These are phyloP conservation scores for Ascochyta fabae DNA, from an alignment of 2,329 filamentous ascomycete species.

Conservation along the genomic window DNA sequence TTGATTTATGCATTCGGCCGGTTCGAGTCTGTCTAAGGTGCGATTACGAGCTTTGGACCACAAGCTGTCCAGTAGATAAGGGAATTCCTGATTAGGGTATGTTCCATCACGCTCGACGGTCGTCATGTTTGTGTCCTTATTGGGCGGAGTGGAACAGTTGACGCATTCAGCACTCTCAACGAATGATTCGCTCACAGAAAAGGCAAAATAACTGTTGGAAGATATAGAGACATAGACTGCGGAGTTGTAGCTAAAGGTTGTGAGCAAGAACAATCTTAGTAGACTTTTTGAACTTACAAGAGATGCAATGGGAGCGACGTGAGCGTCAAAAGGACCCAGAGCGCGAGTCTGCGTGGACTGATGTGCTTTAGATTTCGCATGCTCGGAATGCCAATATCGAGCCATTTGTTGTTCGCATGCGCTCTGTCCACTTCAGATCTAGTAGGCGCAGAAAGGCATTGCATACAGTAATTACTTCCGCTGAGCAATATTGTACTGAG, in stretches of 20 bases:
- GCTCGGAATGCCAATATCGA: slow-evolving; percentile 28
- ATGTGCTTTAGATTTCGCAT: slow-evolving; percentile 21
- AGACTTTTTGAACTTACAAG: slow-evolving; percentile 6
- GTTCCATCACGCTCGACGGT: no score
- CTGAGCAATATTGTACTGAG: slow-evolving; percentile 54
- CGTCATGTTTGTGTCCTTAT: no score
- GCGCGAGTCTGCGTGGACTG: background rate
- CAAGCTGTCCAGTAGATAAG: no score
- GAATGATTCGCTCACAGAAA: slow-evolving; percentile 5
- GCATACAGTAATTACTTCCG: slow-evolving; percentile 60
- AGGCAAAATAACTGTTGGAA: slow-evolving; percentile 7
- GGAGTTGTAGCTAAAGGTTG: slow-evolving; percentile 29
- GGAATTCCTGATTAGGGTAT: no score
- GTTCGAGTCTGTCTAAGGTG: no score
- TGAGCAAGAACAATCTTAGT: background rate
- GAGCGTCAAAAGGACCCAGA: slow-evolving; percentile 21
- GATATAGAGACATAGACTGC: slow-evolving; percentile 27
- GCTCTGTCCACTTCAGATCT: slow-evolving; percentile 56
- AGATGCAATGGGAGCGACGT: slow-evolving; percentile 26
- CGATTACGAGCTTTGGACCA: no score
- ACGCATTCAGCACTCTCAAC: background rate
- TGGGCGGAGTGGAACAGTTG: no score
- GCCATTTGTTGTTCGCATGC: slow-evolving; percentile 41
- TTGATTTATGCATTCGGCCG: no score
- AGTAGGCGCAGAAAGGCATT: slow-evolving; percentile 58